These are phyloP conservation scores for Emericellopsis cladophorae DNA, from an alignment of 2,329 filamentous ascomycete species.

Conservation along the genomic window DNA sequence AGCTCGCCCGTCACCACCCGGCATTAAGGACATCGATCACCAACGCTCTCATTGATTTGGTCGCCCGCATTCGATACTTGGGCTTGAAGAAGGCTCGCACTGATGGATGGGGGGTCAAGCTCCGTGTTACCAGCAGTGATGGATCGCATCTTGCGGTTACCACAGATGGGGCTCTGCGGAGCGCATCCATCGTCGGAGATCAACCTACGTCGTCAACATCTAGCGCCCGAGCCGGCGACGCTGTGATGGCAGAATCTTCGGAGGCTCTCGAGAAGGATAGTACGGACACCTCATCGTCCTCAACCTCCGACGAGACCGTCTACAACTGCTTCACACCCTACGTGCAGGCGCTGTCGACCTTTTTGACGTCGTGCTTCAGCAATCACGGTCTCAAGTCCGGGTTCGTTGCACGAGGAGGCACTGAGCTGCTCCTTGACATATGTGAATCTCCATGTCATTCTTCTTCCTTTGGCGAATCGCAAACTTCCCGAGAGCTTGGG, in stretches of 20 bases:
- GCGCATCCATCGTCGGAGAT: slow-evolving; percentile 4
- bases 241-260: slow-evolving; percentile 50
- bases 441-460: slow-evolving; percentile 72
- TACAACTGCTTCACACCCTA: slow-evolving; percentile 46
- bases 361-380: slow-evolving; percentile 61
- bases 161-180: slow-evolving; percentile 31
- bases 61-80: slow-evolving; percentile 65
- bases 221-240: slow-evolving; percentile 29
- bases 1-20: slow-evolving; percentile 88
- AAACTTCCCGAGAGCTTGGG: slow-evolving; percentile 57
- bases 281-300: slow-evolving; percentile 8
- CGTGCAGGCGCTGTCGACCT: slow-evolving; percentile 63
- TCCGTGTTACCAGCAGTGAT: slow-evolving; percentile 50
- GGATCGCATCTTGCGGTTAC: slow-evolving; percentile 40
- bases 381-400: slow-evolving; percentile 59
- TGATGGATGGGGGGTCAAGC: slow-evolving; percentile 64
- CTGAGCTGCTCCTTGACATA: slow-evolving; percentile 75
- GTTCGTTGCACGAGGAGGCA: slow-evolving; percentile 68
- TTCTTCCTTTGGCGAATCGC: slow-evolving; percentile 42
- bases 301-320: no score
- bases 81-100: slow-evolving; percentile 57
- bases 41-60: slow-evolving; percentile 79
- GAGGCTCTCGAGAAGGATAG: slow-evolving; percentile 6
- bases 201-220: slow-evolving; percentile 4
- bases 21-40: slow-evolving; percentile 68